phyloP scores from a whole-genome alignment of 495 filamentous ascomycete species.

The Tuber brumale region DNA sequence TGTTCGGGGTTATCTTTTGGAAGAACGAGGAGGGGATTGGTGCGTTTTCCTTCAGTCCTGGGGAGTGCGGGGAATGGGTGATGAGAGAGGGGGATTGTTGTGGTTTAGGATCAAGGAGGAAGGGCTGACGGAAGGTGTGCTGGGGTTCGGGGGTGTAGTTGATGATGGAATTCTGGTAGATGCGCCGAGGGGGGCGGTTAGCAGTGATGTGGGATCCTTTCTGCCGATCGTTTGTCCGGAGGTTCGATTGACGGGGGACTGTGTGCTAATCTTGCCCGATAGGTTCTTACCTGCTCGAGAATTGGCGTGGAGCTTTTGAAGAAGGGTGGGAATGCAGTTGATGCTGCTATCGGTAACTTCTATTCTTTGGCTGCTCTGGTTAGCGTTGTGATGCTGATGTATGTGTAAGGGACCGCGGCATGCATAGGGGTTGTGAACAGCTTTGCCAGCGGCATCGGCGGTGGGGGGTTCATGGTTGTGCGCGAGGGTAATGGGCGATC shows the following conservation, averaged over 20 bases:
- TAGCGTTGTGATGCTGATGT: neutral
- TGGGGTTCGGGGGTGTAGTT: neutral
- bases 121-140: conserved; percentile 1
- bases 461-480: conserved; percentile 40
- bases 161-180: conserved; percentile 32
- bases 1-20: conserved; percentile 30
- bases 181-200: conserved; percentile 33
- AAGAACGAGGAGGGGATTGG: conserved; percentile 30
- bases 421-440: conserved; percentile 40
- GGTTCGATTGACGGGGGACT: neutral
- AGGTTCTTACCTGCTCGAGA: conserved; percentile 23
- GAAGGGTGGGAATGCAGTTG: conserved; percentile 40
- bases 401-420: conserved; percentile 28
- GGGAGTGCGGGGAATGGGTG: neutral
- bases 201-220: conserved; percentile 31
- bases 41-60: conserved; percentile 8
- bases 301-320: conserved; percentile 39
- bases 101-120: neutral
- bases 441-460: conserved; percentile 39
- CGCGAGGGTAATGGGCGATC: conserved; percentile 28
- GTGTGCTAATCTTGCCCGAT: neutral
- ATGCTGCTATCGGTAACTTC: conserved; percentile 37
- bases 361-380: neutral
- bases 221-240: neutral
- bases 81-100: neutral